phyloP scores from a whole-genome alignment of 2,329 filamentous ascomycete species.

The Shiraia bambusicola region DNA sequence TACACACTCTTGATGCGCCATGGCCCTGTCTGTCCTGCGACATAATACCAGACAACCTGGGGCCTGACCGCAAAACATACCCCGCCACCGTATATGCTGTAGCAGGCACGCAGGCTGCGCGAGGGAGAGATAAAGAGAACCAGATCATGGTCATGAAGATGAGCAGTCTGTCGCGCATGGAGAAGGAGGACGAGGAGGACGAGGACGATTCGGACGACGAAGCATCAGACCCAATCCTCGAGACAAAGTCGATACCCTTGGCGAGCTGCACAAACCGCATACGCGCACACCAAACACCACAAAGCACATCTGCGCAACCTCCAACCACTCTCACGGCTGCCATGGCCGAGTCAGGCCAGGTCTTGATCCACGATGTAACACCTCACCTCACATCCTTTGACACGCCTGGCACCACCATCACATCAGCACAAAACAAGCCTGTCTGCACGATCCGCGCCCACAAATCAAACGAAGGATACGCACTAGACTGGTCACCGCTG shows the following conservation, averaged over 20 bases:
- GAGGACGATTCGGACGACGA: slow-evolving; percentile 69
- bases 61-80: slow-evolving; percentile 88
- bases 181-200: slow-evolving; percentile 71
- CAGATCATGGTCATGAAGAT: slow-evolving; percentile 95
- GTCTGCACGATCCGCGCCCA: slow-evolving; percentile 85
- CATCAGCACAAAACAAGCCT: slow-evolving; percentile 81
- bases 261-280: slow-evolving; percentile 91
- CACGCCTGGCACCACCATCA: slow-evolving; percentile 77
- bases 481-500: slow-evolving; percentile 91
- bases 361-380: slow-evolving; percentile 93
- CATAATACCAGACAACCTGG: slow-evolving; percentile 80
- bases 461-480: slow-evolving; percentile 85
- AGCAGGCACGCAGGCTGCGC: slow-evolving; percentile 88
- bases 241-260: slow-evolving; percentile 85
- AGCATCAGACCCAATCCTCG: slow-evolving; percentile 81
- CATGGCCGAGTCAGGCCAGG: slow-evolving; percentile 86
- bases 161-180: slow-evolving; percentile 86
- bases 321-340: slow-evolving; percentile 82
- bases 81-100: slow-evolving; percentile 95
- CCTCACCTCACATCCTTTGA: slow-evolving; percentile 89
- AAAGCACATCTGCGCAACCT: slow-evolving; percentile 68
- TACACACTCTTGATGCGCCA: slow-evolving; percentile 88
- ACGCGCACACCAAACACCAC: slow-evolving; percentile 77
- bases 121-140: slow-evolving; percentile 75
- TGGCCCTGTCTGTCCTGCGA: slow-evolving; percentile 99